Evolutionary conservation across 495 filamentous ascomycete genomes (phyloP).

Genomic region (Penicillium maclennaniae): DNA sequence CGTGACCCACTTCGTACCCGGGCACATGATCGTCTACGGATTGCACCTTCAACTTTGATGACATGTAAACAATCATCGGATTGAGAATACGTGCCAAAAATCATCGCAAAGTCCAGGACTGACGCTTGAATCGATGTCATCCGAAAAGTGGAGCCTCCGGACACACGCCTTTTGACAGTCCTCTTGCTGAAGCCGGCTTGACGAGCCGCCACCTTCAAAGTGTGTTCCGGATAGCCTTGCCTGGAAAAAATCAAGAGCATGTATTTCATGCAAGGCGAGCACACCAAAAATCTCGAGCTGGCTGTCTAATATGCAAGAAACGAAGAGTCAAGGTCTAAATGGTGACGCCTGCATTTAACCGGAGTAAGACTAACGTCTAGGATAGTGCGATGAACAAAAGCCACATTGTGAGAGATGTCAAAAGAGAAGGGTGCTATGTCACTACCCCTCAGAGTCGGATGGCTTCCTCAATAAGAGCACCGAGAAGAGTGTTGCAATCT

Average conservation of each 20-base stretch:
- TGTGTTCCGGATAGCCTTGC: constrained; percentile 18
- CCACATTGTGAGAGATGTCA: constrained; percentile 29
- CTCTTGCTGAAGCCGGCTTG: not conserved
- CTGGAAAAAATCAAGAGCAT: not conserved
- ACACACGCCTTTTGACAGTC: not conserved
- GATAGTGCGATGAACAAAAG: constrained; percentile 33
- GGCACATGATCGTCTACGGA: no score
- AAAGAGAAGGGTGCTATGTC: constrained; percentile 18
- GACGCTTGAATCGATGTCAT: not conserved
- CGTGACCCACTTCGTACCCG: no score
- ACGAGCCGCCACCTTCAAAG: constrained; percentile 13
- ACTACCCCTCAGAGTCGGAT: constrained; percentile 11
- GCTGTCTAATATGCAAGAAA: constrained; percentile 30
- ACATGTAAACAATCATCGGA: not conserved
- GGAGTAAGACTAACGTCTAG: not conserved
- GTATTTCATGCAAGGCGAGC: constrained; percentile 18
- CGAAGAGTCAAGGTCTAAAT: constrained; percentile 28
- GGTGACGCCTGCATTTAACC: not conserved
- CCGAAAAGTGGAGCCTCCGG: not conserved
- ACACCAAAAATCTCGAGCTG: constrained; percentile 31
- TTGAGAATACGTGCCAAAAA: not conserved
- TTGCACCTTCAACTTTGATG: no score
- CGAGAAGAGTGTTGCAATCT: not conserved
- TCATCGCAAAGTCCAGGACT: not conserved
- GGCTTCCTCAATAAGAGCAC: not conserved